These are phyloP conservation scores for Malassezia dermatis DNA, from an alignment of 1,284 basidiomycete genomes.

Conservation along the genomic window DNA sequence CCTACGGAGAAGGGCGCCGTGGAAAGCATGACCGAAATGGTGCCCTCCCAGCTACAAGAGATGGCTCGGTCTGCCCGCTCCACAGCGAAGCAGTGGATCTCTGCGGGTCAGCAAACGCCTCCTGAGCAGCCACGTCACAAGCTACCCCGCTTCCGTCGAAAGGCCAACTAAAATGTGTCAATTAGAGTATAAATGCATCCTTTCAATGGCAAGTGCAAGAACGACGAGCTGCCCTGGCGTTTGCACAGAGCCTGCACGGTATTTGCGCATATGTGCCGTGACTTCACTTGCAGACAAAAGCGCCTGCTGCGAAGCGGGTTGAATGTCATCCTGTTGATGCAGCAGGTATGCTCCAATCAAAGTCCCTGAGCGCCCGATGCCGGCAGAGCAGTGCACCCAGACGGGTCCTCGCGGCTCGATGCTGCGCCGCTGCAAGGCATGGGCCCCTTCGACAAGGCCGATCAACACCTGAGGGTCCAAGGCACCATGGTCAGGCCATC, in stretches of 20 bases:
- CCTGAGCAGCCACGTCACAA: neutral
- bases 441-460: conserved; percentile 26
- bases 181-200: neutral
- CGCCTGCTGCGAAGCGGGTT: neutral
- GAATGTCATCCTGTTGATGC: neutral
- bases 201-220: conserved; percentile 10
- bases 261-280: conserved; percentile 27
- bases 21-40: neutral
- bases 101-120: neutral
- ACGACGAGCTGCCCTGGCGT: conserved; percentile 28
- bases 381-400: conserved; percentile 62
- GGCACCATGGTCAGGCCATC: conserved; percentile 74
- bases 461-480: conserved; percentile 50
- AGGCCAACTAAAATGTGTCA: neutral
- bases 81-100: neutral
- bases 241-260: conserved; percentile 34
- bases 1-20: neutral
- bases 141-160: neutral
- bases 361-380: conserved; percentile 51
- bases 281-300: conserved; percentile 23
- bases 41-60: neutral
- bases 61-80: neutral
- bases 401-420: conserved; percentile 56
- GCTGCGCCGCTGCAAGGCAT: conserved; percentile 23
- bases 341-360: conserved; percentile 50